Base-by-base conservation (phyloP, 2,329 filamentous ascomycete genomes). In the Fusarium sp. region DNA sequence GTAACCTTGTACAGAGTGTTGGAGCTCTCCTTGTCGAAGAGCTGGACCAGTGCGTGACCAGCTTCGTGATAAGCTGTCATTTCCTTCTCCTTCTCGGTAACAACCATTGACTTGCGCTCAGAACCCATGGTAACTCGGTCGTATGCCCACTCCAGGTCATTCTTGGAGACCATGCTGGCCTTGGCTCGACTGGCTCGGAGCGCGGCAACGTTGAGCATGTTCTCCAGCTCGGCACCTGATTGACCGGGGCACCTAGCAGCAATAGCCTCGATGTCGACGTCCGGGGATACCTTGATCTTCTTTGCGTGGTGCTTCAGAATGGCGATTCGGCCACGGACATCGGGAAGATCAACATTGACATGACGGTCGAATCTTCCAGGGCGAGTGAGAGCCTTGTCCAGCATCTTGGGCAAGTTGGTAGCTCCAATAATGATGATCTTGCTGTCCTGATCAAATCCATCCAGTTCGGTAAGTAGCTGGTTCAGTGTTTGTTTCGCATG, bases 401-500 rank as follows among this genome's bases (percentile, higher is more conserved):
- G 89, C 33, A 95, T 86, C 80, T 98, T 91, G 5, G 96, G 96
- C 76, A 98, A 96, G 81, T 99, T 99, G 69, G 96, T 99, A 5
- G 96, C 96, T 51, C 92, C 96, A 65, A 99, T 91, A 76, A 99
- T 95, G 76, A 99, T 97, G 28, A 99, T 94, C 69, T 95, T 94
- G 69, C 91, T 96, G 75, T 93, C 94, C 78, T 98, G 95, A 60
- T 97, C 94, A 76, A 99, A 99, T 24, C 97, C 97, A 75, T 99
- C 97, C 39, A 99, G 88, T 79, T 99, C 96, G 18, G 97, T 98
- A 59, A 99, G 88, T 55, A 99, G 88, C 81, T 99, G 96, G 78
- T 99, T 99, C 69, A 99, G 87, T 1, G 96, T 99, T 81, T 99
- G 97, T 80, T 98, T 98, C 70, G 95, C 93, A 78, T 99, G 97